phyloP scores from a whole-genome alignment of 352 stramenopile genomes.

The Plasmopara halstedii region DNA sequence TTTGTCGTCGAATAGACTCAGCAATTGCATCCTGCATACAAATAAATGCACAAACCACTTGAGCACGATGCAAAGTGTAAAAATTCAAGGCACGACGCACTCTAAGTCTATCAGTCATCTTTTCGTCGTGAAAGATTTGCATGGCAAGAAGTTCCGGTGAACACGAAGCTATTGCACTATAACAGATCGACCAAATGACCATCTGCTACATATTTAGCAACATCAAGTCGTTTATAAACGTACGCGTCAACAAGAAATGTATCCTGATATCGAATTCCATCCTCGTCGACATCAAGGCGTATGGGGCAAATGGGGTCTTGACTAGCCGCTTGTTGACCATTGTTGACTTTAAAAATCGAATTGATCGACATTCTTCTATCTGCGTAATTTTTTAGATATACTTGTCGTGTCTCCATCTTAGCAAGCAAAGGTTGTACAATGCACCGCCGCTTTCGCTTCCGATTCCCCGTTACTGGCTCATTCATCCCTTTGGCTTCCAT shows the following conservation, averaged over 20 bases:
- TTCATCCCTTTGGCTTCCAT: conserved; percentile 13
- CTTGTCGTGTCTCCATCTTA: conserved; percentile 1
- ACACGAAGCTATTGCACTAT: conserved; percentile 18
- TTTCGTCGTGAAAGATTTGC: conserved; percentile 57
- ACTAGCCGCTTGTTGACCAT: conserved; percentile 7
- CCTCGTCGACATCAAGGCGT: conserved; percentile 67
- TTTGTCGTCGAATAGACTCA: conserved; percentile 64
- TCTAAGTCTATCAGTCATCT: conserved; percentile 38
- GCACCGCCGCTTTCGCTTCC: conserved; percentile 58
- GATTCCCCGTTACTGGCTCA: conserved; percentile 8
- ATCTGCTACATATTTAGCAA: no score
- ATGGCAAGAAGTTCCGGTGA: conserved; percentile 50
- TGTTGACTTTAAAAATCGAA: conserved; percentile 12
- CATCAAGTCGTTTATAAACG: conserved; percentile 6
- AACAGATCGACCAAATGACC: no score
- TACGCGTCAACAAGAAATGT: conserved; percentile 65
- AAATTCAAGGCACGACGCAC: no score
- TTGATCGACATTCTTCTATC: conserved; percentile 6
- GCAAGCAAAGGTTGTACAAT: conserved; percentile 34
- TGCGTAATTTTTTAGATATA: not conserved
- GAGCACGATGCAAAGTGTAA: not conserved
- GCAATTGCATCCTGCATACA: conserved; percentile 43
- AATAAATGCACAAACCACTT: no score
- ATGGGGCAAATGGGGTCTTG: conserved; percentile 60
- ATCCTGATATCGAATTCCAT: conserved; percentile 70